These are phyloP conservation scores for Rosa multiflora DNA, from an alignment of 306 rosid species.

Conservation along the genomic window DNA sequence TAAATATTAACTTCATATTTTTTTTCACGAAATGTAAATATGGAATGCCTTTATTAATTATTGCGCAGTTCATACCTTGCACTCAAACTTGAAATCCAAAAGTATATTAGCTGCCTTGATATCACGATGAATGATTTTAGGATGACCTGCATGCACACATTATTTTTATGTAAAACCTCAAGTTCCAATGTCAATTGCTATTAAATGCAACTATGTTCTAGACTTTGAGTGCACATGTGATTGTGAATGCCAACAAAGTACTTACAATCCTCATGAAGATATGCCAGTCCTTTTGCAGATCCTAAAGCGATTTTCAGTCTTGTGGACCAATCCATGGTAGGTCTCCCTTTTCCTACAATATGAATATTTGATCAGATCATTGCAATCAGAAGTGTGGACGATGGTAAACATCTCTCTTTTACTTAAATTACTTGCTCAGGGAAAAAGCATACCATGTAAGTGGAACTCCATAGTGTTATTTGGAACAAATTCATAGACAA, in stretches of 20 bases:
- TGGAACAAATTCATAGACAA: slow-evolving; percentile 88
- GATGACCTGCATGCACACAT: slow-evolving; percentile 64
- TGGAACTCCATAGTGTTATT: slow-evolving; percentile 92
- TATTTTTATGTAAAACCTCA: slow-evolving; percentile 14
- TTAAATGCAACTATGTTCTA: background rate
- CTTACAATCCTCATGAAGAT: slow-evolving; percentile 99
- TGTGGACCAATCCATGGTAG: slow-evolving; percentile 90
- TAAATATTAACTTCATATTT: background rate
- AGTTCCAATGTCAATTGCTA: background rate
- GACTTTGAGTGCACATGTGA: background rate
- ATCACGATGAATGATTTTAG: slow-evolving; percentile 97
- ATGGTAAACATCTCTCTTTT: background rate
- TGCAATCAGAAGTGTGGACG: slow-evolving; percentile 11
- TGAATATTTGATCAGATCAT: slow-evolving; percentile 30
- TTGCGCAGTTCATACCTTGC: slow-evolving; percentile 51
- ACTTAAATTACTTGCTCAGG: background rate
- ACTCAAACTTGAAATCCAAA: slow-evolving; percentile 88
- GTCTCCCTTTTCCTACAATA: slow-evolving; percentile 74
- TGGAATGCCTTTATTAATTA: background rate
- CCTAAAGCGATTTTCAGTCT: slow-evolving; percentile 84
- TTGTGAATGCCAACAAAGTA: slow-evolving; percentile 3
- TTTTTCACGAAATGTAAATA: background rate
- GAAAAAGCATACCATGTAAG: slow-evolving; percentile 62
- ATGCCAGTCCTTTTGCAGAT: slow-evolving; percentile 92
- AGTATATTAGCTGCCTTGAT: slow-evolving; percentile 91